Base-by-base conservation (phyloP, 441 rosid genomes). In the Populus hybrid region DNA sequence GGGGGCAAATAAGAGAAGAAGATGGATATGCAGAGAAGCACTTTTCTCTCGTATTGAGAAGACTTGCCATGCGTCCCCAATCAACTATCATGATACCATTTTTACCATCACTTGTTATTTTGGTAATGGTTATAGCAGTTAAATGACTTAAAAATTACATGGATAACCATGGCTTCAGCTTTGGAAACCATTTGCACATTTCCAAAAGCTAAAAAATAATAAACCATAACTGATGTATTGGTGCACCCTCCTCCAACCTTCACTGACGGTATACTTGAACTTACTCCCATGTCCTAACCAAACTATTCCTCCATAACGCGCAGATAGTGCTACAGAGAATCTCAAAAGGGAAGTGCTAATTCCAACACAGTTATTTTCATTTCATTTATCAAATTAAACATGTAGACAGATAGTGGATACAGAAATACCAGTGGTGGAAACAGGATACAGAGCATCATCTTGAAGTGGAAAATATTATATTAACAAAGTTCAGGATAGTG, bases 301-400 rank as follows among this genome's bases (percentile, higher is more conserved):
- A 68, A 66, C 67, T 36, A 74, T 71, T 66, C 63, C 65, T 63
- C 72, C 69, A 78, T 71, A 32, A 78, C 69, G 66, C 9, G 73
- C 64, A 68, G 73, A 42, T 69, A 81, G 75, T 86, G 85, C 80
- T 69, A 19, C 69, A 66, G 36, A 69, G 83, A 83, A 80, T 83
- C 82, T 82, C 11, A 67, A 65, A 64, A 82, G 63, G 78, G 24
- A 64, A 84, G 59, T 77, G 71, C 53, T 11, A 68, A 35, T 80
- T 78, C 79, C 75, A 78, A 30, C 70, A 28, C 30, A 28, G 30
- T 28, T 50, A 46, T 32, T 36, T 65, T 28, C 7, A 9, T 50
- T 57, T 67, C 50, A 38, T 67, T 40, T 10, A 53, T 69, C 19
- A 81, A 46, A 63, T 18, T 66, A 21, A 75, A 34, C 68, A 72